A percentile compares a stretch with the other conserved stretches of the same genome.
Conservation (phyloP, 2,329 filamentous ascomycete genomes). For the Lojkania enalia region DNA sequence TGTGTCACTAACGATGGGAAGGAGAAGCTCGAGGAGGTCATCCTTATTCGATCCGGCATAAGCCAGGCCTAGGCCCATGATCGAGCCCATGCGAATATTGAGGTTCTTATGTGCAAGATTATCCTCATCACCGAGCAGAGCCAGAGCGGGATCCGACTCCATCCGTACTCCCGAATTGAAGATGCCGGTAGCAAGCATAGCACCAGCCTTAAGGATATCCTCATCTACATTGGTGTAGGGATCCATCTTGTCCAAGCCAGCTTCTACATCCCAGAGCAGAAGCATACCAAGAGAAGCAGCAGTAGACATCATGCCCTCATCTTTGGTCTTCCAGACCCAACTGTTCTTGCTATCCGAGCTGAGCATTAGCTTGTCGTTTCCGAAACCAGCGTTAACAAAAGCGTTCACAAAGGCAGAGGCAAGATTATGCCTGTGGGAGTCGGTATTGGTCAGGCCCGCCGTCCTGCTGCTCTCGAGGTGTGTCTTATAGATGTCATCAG, state of each 20-base stretch:
- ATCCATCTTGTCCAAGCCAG: slow-evolving; percentile 89
- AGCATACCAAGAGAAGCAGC: slow-evolving; percentile 91
- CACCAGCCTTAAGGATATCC: slow-evolving; percentile 84
- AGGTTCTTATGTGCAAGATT: slow-evolving; percentile 79
- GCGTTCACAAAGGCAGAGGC: slow-evolving; percentile 96
- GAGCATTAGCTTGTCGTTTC: slow-evolving; percentile 97
- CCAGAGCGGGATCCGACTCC: slow-evolving; percentile 87
- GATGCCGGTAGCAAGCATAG: slow-evolving; percentile 90
- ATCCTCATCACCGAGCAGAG: slow-evolving; percentile 77
- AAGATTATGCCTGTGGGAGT: slow-evolving; percentile 93
- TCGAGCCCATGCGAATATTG: slow-evolving; percentile 77
- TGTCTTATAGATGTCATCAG: slow-evolving; percentile 99
- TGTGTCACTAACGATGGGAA: slow-evolving; percentile 86
- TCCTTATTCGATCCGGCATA: slow-evolving; percentile 95
- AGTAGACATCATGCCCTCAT: slow-evolving; percentile 95
- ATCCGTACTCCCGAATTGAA: slow-evolving; percentile 90
- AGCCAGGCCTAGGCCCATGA: slow-evolving; percentile 94
- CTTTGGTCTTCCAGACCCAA: slow-evolving; percentile 99
- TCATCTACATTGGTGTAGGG: slow-evolving; percentile 87
- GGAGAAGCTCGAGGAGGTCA: slow-evolving; percentile 78
- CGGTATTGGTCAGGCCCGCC: slow-evolving; percentile 88
- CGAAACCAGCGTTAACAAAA: slow-evolving; percentile 94
- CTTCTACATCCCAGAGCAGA: slow-evolving; percentile 90
- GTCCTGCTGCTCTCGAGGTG: slow-evolving; percentile 95
- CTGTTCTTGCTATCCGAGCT: slow-evolving; percentile 79